Evolutionary conservation across 345 rosid species (phyloP), one percentile per base, ranked within the genome.

Genomic region (Xanthoceras sorbifolium): DNA sequence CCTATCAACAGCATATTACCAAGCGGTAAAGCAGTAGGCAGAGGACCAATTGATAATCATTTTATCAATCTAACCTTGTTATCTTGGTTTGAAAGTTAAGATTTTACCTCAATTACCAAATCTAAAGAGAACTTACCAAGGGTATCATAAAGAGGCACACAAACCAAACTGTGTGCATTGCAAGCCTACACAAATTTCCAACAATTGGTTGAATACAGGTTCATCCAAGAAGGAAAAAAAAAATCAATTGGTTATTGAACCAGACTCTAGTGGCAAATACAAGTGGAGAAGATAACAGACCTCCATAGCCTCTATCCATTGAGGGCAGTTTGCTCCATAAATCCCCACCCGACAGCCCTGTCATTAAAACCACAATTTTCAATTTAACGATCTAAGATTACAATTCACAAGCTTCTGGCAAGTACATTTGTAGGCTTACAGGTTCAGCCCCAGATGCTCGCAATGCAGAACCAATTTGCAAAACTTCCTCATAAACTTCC

Each of bases 231-330:
- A 38, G 17, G 18, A 34, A 36, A 23, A 34, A 44, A 23, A 64
- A n/a, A 50, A 48, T 23, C 9, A 54, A 34, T 11, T n/a, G 6
- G 5, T 9, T 25, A 62, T 73, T 31, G 25, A n/a, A 67, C 3
- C 64, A 23, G 32, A 52, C 11, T 65, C 12, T 9, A 42, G 22
- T 23, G 5, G 66, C 65, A 34, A 48, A 50, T 2, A 42, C 38
- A 25, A 69, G 12, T 26, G 25, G 11, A 34, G 46, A 65, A 74
- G 70, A 36, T 17, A 77, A 50, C 42, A 77, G 67, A 93, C 99
- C 97, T 96, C 97, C 99, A 96, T 96, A 28, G 98, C 97, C 75
- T 85, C 84, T 85, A 90, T 86, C 99, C 99, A 96, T 61, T 96
- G 91, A 6, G 98, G 99, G 79, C 99, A 93, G 82, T 96, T 96